A percentile compares a stretch with the other conserved stretches of the same genome.
Evolutionary conservation across 2,329 filamentous ascomycete species (phyloP).

Genomic region (Metarhizium guizhouense): DNA sequence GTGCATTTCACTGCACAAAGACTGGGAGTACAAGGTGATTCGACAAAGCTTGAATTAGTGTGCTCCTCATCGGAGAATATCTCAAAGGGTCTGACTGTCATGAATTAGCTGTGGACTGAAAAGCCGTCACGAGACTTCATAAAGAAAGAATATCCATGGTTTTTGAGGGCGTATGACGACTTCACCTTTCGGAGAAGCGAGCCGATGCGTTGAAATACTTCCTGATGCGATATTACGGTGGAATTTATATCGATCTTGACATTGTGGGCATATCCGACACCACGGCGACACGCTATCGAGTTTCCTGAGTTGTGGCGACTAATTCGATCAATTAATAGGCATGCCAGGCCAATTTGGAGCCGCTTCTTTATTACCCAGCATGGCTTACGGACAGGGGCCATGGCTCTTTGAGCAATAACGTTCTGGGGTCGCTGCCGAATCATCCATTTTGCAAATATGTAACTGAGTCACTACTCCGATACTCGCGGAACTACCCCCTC

Average conservation of each 20-base stretch:
- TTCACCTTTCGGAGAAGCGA: conserved; percentile 69
- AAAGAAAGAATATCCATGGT: conserved; percentile 66
- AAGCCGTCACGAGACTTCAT: conserved; percentile 63
- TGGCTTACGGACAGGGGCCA: conserved; percentile 6
- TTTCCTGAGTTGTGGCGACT: background rate
- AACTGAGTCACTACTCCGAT: conserved; percentile 2
- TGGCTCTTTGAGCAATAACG: conserved; percentile 6
- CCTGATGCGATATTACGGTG: conserved; percentile 65
- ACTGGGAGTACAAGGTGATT: background rate
- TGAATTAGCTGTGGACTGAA: conserved; percentile 57
- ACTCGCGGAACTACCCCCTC: conserved; percentile 1
- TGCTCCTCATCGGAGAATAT: background rate
- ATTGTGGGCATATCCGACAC: background rate
- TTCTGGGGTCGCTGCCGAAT: conserved; percentile 6
- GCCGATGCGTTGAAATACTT: conserved; percentile 76
- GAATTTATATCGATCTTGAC: conserved; percentile 69
- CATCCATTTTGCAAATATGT: conserved; percentile 7
- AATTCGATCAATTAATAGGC: conserved; percentile 22
- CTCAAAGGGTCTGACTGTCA: background rate
- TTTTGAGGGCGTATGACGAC: conserved; percentile 61
- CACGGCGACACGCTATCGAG: too few species aligned
- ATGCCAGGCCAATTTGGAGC: conserved; percentile 7
- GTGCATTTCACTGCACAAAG: background rate
- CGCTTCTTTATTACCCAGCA: conserved; percentile 7
- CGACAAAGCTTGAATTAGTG: background rate